Evolutionary conservation across 306 rosid genomes (phyloP).

Genomic region (Glycine soja): DNA sequence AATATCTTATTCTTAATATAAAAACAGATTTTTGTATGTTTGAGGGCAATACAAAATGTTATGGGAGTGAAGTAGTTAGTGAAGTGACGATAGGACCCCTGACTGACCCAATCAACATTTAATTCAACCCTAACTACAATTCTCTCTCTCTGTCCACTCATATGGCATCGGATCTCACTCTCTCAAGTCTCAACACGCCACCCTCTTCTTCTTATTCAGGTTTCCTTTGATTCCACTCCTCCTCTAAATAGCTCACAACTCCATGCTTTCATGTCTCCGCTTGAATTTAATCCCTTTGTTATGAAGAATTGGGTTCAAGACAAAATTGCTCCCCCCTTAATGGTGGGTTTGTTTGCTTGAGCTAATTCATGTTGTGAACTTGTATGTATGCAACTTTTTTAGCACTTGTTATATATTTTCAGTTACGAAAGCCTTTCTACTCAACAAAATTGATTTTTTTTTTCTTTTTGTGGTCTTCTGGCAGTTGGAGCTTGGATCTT

Average conservation of each 20-base stretch:
- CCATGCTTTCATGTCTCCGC: neutral
- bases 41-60: too few species aligned
- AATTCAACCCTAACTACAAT: neutral
- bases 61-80: too few species aligned
- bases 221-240: slow-evolving; percentile 4
- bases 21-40: too few species aligned
- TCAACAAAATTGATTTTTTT: neutral
- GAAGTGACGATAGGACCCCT: neutral
- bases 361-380: slow-evolving; percentile 14
- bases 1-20: too few species aligned
- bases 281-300: neutral
- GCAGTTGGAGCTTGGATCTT: neutral
- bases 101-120: neutral
- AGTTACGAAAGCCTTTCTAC: neutral
- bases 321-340: neutral
- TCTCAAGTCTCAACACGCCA: slow-evolving; percentile 10
- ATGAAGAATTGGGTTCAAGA: neutral
- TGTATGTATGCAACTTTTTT: neutral
- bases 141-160: neutral
- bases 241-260: neutral
- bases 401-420: slow-evolving; percentile 16
- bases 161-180: slow-evolving; percentile 42
- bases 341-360: neutral
- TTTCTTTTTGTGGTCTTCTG: neutral
- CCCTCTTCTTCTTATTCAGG: slow-evolving; percentile 25